Conservation (phyloP, 2,329 filamentous ascomycete genomes). For the Xylaria sp. region DNA sequence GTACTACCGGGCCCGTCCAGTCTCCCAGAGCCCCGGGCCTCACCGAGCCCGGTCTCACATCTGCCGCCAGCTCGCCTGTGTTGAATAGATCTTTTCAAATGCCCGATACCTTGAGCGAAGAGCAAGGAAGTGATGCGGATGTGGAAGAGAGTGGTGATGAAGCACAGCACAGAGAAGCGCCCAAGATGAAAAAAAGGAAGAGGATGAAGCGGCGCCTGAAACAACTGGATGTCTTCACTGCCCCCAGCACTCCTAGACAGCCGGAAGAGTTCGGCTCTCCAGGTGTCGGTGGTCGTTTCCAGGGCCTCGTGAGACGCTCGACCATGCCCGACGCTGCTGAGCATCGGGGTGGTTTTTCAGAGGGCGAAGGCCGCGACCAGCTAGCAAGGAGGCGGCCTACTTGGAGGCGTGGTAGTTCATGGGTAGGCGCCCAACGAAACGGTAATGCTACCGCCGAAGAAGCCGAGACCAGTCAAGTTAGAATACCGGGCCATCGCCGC, state of each 20-base stretch:
- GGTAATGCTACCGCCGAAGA: constrained; percentile 59
- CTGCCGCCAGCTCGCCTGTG: constrained; percentile 56
- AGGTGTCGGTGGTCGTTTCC: constrained; percentile 52
- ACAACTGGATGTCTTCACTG: constrained; percentile 62
- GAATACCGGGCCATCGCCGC: constrained; percentile 67
- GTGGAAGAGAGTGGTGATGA: constrained; percentile 89
- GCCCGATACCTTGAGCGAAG: constrained; percentile 55
- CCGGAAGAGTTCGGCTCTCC: constrained; percentile 50
- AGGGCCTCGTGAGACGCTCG: constrained; percentile 65
- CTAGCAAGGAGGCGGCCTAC: constrained; percentile 57
- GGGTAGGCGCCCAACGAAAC: constrained; percentile 57
- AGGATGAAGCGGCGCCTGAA: constrained; percentile 63
- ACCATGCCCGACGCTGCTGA: constrained; percentile 68
- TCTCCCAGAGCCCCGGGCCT: constrained; percentile 49
- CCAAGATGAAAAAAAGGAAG: constrained; percentile 66
- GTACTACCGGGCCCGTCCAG: constrained; percentile 57
- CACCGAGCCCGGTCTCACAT: constrained; percentile 44
- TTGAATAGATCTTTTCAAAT: constrained; percentile 51
- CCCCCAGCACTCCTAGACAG: constrained; percentile 67
- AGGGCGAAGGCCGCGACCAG: constrained; percentile 74
- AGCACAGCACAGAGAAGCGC: constrained; percentile 50
- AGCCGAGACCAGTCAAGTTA: constrained; percentile 57
- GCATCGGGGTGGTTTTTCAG: constrained; percentile 70
- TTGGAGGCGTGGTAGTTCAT: constrained; percentile 65
- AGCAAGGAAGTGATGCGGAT: constrained; percentile 75